Evolutionary conservation across 2,329 filamentous ascomycete species (phyloP), one percentile per base, ranked within the genome.

Genomic region (Colletotrichum acutatum): DNA sequence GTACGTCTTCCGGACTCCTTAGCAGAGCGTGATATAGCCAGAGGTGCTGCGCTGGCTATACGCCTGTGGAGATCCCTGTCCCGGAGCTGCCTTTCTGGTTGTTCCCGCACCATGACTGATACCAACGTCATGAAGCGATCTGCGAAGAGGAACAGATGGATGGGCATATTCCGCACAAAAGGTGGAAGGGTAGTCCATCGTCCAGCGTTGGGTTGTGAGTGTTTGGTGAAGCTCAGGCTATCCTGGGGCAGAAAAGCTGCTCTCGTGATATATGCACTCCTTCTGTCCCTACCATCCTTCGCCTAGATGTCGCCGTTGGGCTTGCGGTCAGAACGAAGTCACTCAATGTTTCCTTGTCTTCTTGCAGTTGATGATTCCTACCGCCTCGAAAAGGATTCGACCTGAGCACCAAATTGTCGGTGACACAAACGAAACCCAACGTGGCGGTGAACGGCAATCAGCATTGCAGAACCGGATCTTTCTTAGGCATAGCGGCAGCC

Each of bases 381-480:
- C 60, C 59, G 53, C n/a, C 26, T 61, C 49, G 56, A 62, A 67
- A 56, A 61, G 60, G 66, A 46, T 49, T 73, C 61, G 24, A 61
- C 54, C 37, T 53, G 46, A 65, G 70, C 66, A 65, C 46, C 63
- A 58, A 66, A 74, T 67, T 75, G 72, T 75, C 72, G 69, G 74
- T 75, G 72, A 75, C 74, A 75, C 72, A 71, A 66, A 59, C 46
- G 37, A 61, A 68, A 73, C 74, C 74, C 72, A 73, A 74, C 62
- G 66, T 74, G 72, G 74, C 74, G 74, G 74, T 75, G 74, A 75
- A 74, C 69, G 65, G 62, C 58, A 73, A 53, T 53, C 70, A 70
- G 49, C 61, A 68, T 63, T 59, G 72, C 69, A 73, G 68, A 73
- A 66, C 68, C 61, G 52, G 60, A 59, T 66, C 74, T 74, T 63